A percentile compares a stretch with the other conserved stretches of the same genome.
Conservation (phyloP, 768 basidiomycete genomes). For the Russula emetica region DNA sequence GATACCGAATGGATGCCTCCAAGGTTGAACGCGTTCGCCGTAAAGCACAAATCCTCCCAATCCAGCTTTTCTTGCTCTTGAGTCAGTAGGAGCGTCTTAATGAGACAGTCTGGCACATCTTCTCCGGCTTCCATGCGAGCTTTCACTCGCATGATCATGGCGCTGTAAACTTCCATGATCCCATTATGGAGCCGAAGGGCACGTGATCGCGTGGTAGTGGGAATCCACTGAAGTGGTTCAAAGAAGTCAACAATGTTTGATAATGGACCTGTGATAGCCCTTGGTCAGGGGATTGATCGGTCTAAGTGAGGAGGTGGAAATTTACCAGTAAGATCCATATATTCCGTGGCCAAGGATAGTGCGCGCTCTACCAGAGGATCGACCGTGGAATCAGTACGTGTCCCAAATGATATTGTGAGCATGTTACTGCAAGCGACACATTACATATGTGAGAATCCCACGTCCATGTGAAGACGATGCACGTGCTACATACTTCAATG, state of each 20-base stretch:
- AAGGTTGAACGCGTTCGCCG: constrained; percentile 35
- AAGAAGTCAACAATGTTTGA: constrained; percentile 47
- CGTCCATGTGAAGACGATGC: neutral
- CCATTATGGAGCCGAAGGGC: constrained; percentile 39
- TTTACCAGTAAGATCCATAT: constrained; percentile 38
- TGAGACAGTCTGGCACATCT: constrained; percentile 36
- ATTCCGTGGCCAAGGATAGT: constrained; percentile 41
- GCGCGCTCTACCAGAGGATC: constrained; percentile 39
- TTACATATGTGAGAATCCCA: constrained; percentile 13
- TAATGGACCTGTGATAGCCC: constrained; percentile 35
- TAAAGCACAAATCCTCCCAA: constrained; percentile 36
- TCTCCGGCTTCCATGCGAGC: constrained; percentile 34
- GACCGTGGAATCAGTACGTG: constrained; percentile 39
- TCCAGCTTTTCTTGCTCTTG: constrained; percentile 34
- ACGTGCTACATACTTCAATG: constrained; percentile 28
- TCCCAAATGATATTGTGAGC: constrained; percentile 43
- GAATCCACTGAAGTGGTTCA: constrained; percentile 40
- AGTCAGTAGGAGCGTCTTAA: constrained; percentile 34
- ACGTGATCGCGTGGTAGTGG: constrained; percentile 38
- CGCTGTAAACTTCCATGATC: constrained; percentile 35
- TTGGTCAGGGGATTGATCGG: neutral
- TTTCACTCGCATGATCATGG: constrained; percentile 34
- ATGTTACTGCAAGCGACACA: constrained; percentile 40
- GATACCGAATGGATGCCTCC: constrained; percentile 38
- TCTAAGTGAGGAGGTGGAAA: neutral